These are phyloP conservation scores for Pseudogymnoascus sp. DNA, from an alignment of 2,329 filamentous ascomycete species.

Conservation along the genomic window DNA sequence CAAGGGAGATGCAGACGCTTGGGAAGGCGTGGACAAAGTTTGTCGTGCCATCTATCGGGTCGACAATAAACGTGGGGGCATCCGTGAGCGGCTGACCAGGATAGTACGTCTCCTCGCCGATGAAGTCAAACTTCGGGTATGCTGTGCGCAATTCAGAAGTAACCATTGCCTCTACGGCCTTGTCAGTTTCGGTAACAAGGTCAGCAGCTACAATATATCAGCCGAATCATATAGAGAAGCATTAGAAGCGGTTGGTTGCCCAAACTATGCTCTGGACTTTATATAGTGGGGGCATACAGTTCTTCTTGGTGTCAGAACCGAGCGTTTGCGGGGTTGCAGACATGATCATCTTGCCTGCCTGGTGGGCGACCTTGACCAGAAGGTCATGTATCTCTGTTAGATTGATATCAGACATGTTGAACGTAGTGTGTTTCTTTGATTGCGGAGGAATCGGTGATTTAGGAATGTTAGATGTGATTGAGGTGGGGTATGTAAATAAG, in stretches of 20 bases:
- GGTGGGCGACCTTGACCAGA: constrained; percentile 49
- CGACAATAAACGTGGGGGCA: constrained; percentile 69
- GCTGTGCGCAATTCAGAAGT: constrained; percentile 40
- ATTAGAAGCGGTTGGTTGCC: background rate
- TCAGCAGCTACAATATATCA: constrained; percentile 45
- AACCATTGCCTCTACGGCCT: constrained; percentile 56
- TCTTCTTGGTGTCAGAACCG: constrained; percentile 52
- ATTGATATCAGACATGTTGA: constrained; percentile 46
- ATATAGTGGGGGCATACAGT: constrained; percentile 35
- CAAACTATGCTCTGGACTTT: background rate
- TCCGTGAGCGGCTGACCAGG: constrained; percentile 54
- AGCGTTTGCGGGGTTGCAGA: constrained; percentile 51
- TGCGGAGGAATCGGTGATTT: background rate
- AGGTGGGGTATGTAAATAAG: constrained; percentile 4
- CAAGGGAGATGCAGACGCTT: constrained; percentile 67
- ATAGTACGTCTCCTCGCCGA: constrained; percentile 71
- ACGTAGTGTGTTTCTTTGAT: background rate
- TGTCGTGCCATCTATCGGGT: constrained; percentile 75
- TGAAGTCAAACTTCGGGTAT: constrained; percentile 53
- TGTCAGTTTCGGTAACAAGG: constrained; percentile 60
- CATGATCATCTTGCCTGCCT: constrained; percentile 57
- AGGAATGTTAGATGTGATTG: background rate
- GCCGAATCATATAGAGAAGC: background rate
- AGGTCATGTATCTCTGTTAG: constrained; percentile 54
- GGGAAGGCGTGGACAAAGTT: constrained; percentile 76